These are phyloP conservation scores for Arctostaphylos glauca DNA, from an alignment of 148 eudicot genomes.

Conservation along the genomic window DNA sequence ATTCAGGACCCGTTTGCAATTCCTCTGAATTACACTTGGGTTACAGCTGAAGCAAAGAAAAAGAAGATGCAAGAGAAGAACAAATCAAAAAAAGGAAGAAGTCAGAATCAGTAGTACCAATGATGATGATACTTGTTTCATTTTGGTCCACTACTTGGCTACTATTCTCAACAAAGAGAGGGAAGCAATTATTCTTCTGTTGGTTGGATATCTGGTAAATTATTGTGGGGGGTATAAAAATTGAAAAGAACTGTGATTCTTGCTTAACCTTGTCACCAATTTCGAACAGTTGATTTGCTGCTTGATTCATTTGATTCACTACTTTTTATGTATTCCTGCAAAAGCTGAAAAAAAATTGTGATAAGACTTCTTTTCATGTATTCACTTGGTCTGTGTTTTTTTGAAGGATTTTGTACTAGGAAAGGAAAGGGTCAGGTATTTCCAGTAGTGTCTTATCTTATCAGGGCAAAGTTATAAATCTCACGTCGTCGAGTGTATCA, in stretches of 20 bases:
- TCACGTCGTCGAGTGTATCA: no score
- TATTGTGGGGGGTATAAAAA: slow-evolving; percentile 31
- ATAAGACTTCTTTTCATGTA: not conserved
- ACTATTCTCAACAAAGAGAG: slow-evolving; percentile 3
- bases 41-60: slow-evolving; percentile 73
- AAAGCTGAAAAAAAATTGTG: not conserved
- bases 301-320: slow-evolving; percentile 15
- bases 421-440: no score
- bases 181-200: not conserved
- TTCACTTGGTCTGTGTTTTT: no score
- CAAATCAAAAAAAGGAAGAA: slow-evolving; percentile 42
- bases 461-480: no score
- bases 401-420: no score
- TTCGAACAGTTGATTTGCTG: slow-evolving; percentile 18
- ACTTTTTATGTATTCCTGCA: not conserved
- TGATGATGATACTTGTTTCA: slow-evolving; percentile 13
- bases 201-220: slow-evolving; percentile 20
- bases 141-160: slow-evolving; percentile 5
- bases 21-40: slow-evolving; percentile 72
- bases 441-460: no score
- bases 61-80: slow-evolving; percentile 64
- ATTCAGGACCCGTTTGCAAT: slow-evolving; percentile 72
- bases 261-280: slow-evolving; percentile 19
- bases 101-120: slow-evolving; percentile 26
- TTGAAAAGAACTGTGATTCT: slow-evolving; percentile 19